Evolutionary conservation across 345 rosid species (phyloP), one percentile per base, ranked within the genome.

Genomic region (Bruguiera parviflora): DNA sequence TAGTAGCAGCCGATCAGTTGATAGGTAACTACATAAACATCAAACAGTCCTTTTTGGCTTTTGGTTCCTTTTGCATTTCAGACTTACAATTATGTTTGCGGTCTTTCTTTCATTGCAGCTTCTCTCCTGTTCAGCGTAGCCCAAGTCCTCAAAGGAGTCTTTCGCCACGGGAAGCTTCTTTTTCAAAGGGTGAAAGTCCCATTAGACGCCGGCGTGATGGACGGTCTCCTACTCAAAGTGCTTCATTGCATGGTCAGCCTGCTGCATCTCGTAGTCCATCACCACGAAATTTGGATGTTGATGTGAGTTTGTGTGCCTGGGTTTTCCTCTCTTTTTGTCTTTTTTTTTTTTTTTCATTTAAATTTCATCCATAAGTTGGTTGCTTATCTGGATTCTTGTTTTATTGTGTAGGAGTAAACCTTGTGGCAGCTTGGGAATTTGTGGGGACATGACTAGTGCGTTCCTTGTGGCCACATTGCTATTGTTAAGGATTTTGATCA

Each of bases 391-490:
- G 61, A 18, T 66, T 33, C 65, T 58, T 82, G 33, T 58, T 61
- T 31, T 46, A 2, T 55, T 68, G 57, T 80, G 87, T 70, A 89
- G 96, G 96, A 84, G 63, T 89, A 78, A 89, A 52, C 35, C 65
- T 43, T 65, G 65, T 21, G 20, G 57, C 8, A 53, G 24, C 39
- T 8, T 56, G 67, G 81, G 66, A 66, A 63, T 66, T 33, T 33
- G 15, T 43, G 64, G 79, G 74, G 74, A 6, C 32, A 53, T 21
- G 25, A 64, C 72, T 59, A 51, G 69, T 73, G 65, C 76, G 71
- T 72, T 69, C 71, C 73, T 68, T 67, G 65, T 65, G 68, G 49
- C 75, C 59, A 68, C 71, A 75, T 71, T 82, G 77, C 64, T 60
- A 53, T 9, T 46, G 20, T 67, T 63, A 70, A 51, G 66, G 69